These are phyloP conservation scores for Plectosphaerella sp. DNA, from an alignment of 2,329 filamentous ascomycete species.

Conservation along the genomic window DNA sequence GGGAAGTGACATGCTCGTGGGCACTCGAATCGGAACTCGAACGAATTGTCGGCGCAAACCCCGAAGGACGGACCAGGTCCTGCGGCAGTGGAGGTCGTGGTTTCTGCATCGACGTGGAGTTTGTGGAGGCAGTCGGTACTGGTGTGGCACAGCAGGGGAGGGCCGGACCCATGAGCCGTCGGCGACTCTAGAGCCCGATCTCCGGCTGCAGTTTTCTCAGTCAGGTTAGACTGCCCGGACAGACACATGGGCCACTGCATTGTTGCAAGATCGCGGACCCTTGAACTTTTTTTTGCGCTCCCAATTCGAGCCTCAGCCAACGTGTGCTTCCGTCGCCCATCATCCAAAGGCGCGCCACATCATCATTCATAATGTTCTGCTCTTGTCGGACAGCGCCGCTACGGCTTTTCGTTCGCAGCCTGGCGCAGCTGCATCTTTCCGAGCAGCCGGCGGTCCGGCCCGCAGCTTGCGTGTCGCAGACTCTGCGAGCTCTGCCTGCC, in stretches of 20 bases:
- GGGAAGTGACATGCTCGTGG: too few species aligned
- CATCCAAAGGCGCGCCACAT: background rate
- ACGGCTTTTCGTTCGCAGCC: slow-evolving; percentile 42
- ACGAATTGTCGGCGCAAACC: too few species aligned
- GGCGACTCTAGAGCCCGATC: too few species aligned
- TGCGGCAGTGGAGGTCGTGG: too few species aligned
- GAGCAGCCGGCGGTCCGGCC: slow-evolving; percentile 2
- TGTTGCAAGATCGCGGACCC: background rate
- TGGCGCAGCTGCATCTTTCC: slow-evolving; percentile 33
- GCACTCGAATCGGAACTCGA: too few species aligned
- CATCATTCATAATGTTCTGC: slow-evolving; percentile 36
- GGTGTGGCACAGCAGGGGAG: too few species aligned
- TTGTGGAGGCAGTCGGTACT: too few species aligned
- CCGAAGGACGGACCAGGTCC: too few species aligned
- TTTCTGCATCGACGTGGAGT: too few species aligned
- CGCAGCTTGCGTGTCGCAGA: background rate
- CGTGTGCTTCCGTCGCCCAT: background rate
- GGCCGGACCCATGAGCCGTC: too few species aligned
- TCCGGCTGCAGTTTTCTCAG: background rate
- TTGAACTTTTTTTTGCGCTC: slow-evolving; percentile 1
- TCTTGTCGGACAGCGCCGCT: slow-evolving; percentile 40
- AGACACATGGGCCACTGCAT: background rate
- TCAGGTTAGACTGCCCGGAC: background rate
- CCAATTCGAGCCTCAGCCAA: background rate
- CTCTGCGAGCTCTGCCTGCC: background rate